A percentile compares a stretch with the other conserved stretches of the same genome.
Conservation (phyloP, 2,329 filamentous ascomycete species). For the Didymella sp. region DNA sequence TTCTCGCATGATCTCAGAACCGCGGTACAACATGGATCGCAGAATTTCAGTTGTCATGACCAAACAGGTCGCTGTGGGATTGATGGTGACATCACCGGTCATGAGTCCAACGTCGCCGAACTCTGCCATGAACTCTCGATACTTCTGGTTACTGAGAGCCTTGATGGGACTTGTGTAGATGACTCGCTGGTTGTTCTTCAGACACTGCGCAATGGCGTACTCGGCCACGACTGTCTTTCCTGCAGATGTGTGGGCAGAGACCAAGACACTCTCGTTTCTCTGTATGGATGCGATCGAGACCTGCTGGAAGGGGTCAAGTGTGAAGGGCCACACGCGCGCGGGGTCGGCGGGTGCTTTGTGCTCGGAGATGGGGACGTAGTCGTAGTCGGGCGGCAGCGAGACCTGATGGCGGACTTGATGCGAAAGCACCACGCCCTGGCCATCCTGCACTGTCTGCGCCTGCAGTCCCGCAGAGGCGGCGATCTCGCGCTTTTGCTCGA, state of each 20-base stretch:
- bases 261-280: constrained; percentile 92
- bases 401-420: constrained; percentile 99
- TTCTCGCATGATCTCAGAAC: constrained; percentile 99
- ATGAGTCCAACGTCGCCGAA: constrained; percentile 98
- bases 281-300: constrained; percentile 94
- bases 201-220: constrained; percentile 95
- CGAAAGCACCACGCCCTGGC: constrained; percentile 78
- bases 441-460: constrained; percentile 67
- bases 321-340: constrained; percentile 84
- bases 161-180: constrained; percentile 99
- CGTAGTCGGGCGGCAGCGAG: constrained; percentile 89
- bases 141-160: constrained; percentile 98
- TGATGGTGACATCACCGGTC: constrained; percentile 99
- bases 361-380: constrained; percentile 92
- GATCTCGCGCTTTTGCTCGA: constrained; percentile 89
- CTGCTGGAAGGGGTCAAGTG: constrained; percentile 96
- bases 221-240: constrained; percentile 98
- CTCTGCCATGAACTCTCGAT: constrained; percentile 91
- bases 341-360: constrained; percentile 90
- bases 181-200: constrained; percentile 96
- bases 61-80: constrained; percentile 94
- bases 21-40: constrained; percentile 96
- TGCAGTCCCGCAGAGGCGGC: constrained; percentile 76
- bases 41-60: constrained; percentile 99
- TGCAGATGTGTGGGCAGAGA: constrained; percentile 95